Percentiles rank a stretch among this genome's conserved stretches.
These are phyloP conservation scores for Pseudonitzschia pungens DNA, from an alignment of 108 stramenopile species.

Conservation along the genomic window DNA sequence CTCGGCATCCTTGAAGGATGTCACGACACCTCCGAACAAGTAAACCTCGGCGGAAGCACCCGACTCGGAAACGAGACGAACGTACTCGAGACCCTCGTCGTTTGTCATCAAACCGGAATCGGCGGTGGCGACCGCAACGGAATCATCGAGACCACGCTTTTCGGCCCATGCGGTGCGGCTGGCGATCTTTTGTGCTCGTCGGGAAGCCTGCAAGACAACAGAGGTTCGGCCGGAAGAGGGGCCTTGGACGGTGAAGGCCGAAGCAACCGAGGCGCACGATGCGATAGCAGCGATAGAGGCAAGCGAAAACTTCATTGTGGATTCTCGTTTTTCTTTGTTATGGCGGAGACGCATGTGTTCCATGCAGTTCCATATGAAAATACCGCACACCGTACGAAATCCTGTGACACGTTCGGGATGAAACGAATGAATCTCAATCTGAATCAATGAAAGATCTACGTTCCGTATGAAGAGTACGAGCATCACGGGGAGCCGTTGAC, in stretches of 20 bases:
- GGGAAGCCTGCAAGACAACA: conserved; percentile 45
- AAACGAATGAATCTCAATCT: too few species aligned
- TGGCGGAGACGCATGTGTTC: too few species aligned
- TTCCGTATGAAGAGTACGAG: too few species aligned
- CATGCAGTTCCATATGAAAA: too few species aligned
- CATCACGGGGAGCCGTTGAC: too few species aligned
- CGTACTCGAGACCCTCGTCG: conserved; percentile 76
- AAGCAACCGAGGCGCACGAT: conserved; percentile 31
- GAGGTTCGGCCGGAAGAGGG: not conserved
- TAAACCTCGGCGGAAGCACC: conserved; percentile 76
- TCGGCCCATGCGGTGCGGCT: conserved; percentile 72
- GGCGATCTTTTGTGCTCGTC: conserved; percentile 57
- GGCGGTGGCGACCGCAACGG: conserved; percentile 27
- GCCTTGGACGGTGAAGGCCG: conserved; percentile 45
- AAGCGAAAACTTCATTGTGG: conserved; percentile 58
- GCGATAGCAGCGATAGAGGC: conserved; percentile 34
- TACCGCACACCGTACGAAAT: too few species aligned
- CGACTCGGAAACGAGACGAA: conserved; percentile 57
- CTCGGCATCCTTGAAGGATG: conserved; percentile 67
- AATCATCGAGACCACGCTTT: conserved; percentile 47
- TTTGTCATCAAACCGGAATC: conserved; percentile 66
- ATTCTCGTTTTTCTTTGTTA: not conserved
- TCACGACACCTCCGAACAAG: conserved; percentile 80
- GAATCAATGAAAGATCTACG: too few species aligned
- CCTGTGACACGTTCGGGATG: too few species aligned